phyloP scores from a whole-genome alignment of 2,329 filamentous ascomycete species.

The Penicillium sp. region DNA sequence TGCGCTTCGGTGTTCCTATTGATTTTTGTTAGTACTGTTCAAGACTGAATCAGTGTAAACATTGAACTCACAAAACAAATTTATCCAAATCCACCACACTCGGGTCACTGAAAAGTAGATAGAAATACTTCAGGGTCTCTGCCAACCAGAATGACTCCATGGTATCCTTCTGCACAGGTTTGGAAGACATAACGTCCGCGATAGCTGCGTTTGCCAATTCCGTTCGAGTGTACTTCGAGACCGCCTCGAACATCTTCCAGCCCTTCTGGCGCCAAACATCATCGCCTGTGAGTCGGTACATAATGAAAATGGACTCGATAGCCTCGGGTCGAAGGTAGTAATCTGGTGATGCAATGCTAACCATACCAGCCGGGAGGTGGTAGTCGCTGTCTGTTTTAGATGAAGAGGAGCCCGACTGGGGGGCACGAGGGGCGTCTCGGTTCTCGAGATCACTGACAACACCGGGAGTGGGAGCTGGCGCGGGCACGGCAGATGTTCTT shows the following conservation, averaged over 20 bases:
- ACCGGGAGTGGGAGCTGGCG: not conserved
- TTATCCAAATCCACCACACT: constrained; percentile 47
- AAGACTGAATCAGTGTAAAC: not conserved
- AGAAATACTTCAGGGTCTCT: constrained; percentile 52
- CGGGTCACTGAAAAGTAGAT: constrained; percentile 48
- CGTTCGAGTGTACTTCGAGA: constrained; percentile 63
- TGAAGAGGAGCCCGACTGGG: not conserved
- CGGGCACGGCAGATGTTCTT: not conserved
- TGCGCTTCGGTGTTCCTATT: constrained; percentile 44
- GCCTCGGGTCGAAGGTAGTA: constrained; percentile 64
- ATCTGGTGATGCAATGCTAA: constrained; percentile 37
- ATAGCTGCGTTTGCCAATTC: constrained; percentile 66
- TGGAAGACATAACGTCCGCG: constrained; percentile 61
- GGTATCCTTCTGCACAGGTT: constrained; percentile 52
- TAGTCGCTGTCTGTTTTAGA: constrained; percentile 32
- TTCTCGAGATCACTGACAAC: constrained; percentile 6
- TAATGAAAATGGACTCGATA: constrained; percentile 77
- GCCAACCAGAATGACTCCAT: constrained; percentile 77
- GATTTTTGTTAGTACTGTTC: not conserved
- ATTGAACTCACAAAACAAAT: constrained; percentile 45
- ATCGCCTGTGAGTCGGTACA: constrained; percentile 73
- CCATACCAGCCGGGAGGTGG: constrained; percentile 45
- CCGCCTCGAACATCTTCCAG: constrained; percentile 71
- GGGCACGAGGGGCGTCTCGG: constrained; percentile 15
- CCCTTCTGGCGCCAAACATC: constrained; percentile 65